A percentile compares a stretch with the other conserved stretches of the same genome.
Conservation (phyloP, 169 alveolate species). For the Eimeria nieschulzi region DNA sequence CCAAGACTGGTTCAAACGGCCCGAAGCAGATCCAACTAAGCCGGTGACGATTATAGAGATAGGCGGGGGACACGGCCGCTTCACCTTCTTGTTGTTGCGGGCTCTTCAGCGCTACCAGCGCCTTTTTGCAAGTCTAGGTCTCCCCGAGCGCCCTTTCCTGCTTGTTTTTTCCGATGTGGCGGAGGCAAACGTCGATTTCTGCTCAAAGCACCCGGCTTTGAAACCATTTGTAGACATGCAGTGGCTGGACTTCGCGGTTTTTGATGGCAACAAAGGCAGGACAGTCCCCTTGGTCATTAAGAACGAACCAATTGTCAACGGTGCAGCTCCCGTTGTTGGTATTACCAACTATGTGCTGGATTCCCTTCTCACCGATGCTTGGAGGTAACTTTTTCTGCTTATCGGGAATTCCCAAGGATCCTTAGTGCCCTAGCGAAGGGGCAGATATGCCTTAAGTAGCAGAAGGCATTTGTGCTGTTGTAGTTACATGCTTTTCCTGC, state of each 20-base stretch:
- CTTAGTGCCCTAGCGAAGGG: too few species aligned
- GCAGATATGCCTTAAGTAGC: too few species aligned
- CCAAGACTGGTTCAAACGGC: slow-evolving; percentile 79
- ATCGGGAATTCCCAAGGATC: too few species aligned
- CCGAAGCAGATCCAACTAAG: slow-evolving; percentile 72
- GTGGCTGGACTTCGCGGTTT: slow-evolving; percentile 87
- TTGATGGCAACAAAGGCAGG: slow-evolving; percentile 84
- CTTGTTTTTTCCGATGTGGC: slow-evolving; percentile 87
- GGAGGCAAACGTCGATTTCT: slow-evolving; percentile 82
- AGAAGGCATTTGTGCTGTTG: too few species aligned
- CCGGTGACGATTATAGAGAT: slow-evolving; percentile 83
- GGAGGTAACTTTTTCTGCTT: slow-evolving; percentile 67
- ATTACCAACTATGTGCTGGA: slow-evolving; percentile 86
- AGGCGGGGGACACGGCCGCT: slow-evolving; percentile 88
- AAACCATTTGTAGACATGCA: slow-evolving; percentile 75
- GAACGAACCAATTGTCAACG: slow-evolving; percentile 76
- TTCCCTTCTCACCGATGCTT: slow-evolving; percentile 86
- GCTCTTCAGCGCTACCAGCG: slow-evolving; percentile 82
- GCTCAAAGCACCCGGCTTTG: slow-evolving; percentile 80
- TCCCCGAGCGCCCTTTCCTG: slow-evolving; percentile 85
- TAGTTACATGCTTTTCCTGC: too few species aligned
- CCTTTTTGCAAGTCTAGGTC: slow-evolving; percentile 79
- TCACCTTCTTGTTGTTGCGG: slow-evolving; percentile 83
- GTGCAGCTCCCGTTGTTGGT: slow-evolving; percentile 81
- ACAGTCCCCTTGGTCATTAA: slow-evolving; percentile 76